Conservation (phyloP, 225 moss, liverwort and hornwort genomes). For the Physcomitrellopsis africana region DNA sequence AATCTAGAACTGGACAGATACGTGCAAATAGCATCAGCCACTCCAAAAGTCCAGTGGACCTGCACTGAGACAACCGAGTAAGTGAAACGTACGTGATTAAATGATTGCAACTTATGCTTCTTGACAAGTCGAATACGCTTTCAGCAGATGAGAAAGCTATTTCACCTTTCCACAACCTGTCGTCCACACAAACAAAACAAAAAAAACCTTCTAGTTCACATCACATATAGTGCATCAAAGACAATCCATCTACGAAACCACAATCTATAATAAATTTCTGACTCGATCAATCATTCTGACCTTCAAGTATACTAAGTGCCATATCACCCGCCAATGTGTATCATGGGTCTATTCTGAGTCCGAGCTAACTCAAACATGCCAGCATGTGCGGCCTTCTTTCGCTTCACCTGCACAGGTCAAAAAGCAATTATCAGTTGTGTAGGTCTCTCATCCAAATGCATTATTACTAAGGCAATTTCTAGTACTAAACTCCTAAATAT, state of each 20-base stretch:
- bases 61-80: constrained; percentile 17
- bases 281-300: constrained; percentile 20
- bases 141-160: neutral
- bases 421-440: constrained; percentile 10
- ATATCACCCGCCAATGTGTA: constrained; percentile 93
- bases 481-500: too few relatives aligned
- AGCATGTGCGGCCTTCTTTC: constrained; percentile 94
- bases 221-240: neutral
- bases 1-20: constrained; percentile 11
- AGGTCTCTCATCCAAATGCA: constrained; percentile 1
- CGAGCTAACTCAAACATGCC: constrained; percentile 99
- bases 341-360: constrained; percentile 97
- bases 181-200: constrained; percentile 7
- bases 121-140: constrained; percentile 16
- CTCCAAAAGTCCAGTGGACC: neutral
- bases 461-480: too few relatives aligned
- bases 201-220: neutral
- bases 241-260: neutral
- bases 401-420: constrained; percentile 68
- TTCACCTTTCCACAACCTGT: constrained; percentile 25
- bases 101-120: constrained; percentile 10
- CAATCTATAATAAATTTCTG: neutral
- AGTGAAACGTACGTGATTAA: constrained; percentile 33
- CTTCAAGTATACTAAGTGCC: neutral
- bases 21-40: neutral